Base-by-base conservation (phyloP, 164 flowering plant genomes). In the Chimonanthus praecox region DNA sequence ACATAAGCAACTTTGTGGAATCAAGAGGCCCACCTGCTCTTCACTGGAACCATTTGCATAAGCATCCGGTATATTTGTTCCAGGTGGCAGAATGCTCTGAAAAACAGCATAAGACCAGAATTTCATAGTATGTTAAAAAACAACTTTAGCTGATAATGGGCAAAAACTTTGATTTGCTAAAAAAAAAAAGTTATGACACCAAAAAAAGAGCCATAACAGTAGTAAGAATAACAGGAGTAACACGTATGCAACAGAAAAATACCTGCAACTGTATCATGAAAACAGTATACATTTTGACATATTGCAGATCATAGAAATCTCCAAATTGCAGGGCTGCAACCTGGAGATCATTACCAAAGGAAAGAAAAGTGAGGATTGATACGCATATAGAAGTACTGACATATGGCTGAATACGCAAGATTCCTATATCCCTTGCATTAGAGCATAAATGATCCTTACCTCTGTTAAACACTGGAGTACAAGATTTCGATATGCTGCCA, bases 231-330 rank as follows among this genome's bases (percentile, higher is more conserved):
- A 33, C 33, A 33, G 33, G 33, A 33, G 20, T 50, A 43, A 20
- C 6, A 48, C n/a, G 6, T 6, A 43, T 44, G 33, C 33, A 33
- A 4, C 44, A 50, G 6, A 16, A 33, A 4, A 77, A 61, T 73
- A 94, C 99, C 98, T 93, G 98, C 74, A 95, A 87, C 71, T 88
- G 99, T 18, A 78, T 92, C 85, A 92, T 92, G 80, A 95, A 95
- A 72, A 95, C 75, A 16, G 71, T 82, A 71, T 90, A 94, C 94
- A 95, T 88, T 64, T 88, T 89, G 64, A 88, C 88, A 83, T 89
- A 95, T 68, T 95, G 97, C 69, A 73, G 16, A 67, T 90, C 83
- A 75, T 92, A 95, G 82, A 81, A 88, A 64, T 93, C 97, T 62
- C 97, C 99, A 84, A 92, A 89, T 71, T 74, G 88, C 48, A 95